Percentiles rank a stretch among this genome's conserved stretches.
phyloP scores from a whole-genome alignment of 306 rosid genomes.

The Acacia acuminata region DNA sequence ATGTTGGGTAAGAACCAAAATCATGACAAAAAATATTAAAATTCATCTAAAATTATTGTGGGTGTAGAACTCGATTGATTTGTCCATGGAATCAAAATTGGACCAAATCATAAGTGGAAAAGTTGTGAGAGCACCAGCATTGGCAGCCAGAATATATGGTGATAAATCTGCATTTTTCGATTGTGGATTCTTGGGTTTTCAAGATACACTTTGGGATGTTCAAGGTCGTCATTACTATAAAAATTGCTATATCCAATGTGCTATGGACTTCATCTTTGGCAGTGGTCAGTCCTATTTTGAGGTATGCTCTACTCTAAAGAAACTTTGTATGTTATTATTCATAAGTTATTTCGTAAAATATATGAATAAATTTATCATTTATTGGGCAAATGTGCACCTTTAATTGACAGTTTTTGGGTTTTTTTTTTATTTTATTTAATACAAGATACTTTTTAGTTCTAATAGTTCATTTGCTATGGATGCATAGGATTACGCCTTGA shows the following conservation, averaged over 20 bases:
- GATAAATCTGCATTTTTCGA: constrained; percentile 43
- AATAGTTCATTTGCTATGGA: background rate
- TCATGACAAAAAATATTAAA: background rate
- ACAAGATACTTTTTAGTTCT: background rate
- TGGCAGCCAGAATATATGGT: constrained; percentile 51
- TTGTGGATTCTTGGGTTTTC: constrained; percentile 43
- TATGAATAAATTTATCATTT: background rate
- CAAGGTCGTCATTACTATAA: constrained; percentile 48
- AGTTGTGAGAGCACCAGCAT: constrained; percentile 1
- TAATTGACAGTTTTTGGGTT: too few relatives aligned
- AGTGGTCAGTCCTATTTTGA: constrained; percentile 41
- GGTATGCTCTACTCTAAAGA: constrained; percentile 12
- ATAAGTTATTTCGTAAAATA: background rate
- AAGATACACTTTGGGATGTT: constrained; percentile 54
- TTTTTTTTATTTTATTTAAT: too few relatives aligned
- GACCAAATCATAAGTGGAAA: fast-evolving
- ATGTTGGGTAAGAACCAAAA: background rate
- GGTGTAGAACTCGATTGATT: constrained; percentile 22
- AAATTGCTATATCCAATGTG: constrained; percentile 41
- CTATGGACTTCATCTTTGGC: constrained; percentile 53
- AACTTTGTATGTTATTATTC: background rate
- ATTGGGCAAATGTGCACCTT: too few relatives aligned
- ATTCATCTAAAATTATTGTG: background rate
- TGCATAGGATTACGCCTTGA: background rate
- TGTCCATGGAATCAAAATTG: background rate